Conservation (phyloP, 164 flowering plant genomes). For the Vitis labrusca region DNA sequence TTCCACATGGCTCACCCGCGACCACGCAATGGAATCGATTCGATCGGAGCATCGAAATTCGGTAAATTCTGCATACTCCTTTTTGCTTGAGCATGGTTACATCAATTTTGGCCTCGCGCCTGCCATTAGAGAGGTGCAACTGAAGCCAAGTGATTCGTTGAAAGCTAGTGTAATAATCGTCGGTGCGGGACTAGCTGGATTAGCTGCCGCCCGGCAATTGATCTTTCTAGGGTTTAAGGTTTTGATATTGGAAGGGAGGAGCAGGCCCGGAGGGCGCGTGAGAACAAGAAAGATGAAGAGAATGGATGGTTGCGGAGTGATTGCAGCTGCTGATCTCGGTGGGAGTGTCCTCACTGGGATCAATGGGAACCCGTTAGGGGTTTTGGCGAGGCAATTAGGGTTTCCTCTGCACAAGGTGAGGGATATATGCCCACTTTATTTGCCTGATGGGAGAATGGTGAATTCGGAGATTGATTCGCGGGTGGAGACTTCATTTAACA, state of each 20-base stretch:
- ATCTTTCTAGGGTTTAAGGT: conserved; percentile 78
- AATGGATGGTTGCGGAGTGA: conserved; percentile 64
- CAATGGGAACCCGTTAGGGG: conserved; percentile 96
- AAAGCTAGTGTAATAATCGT: conserved; percentile 59
- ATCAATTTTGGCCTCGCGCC: conserved; percentile 86
- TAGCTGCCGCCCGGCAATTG: conserved; percentile 85
- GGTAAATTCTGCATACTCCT: conserved; percentile 63
- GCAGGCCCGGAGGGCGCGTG: conserved; percentile 87
- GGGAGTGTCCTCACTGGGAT: conserved; percentile 97
- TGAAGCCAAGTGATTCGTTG: conserved; percentile 31
- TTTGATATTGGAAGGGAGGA: conserved; percentile 79
- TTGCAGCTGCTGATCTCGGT: conserved; percentile 88
- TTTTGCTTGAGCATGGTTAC: conserved; percentile 79
- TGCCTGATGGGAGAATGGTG: conserved; percentile 81
- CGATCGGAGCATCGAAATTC: conserved; percentile 63
- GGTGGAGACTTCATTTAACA: conserved; percentile 77
- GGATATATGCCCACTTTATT: conserved; percentile 88
- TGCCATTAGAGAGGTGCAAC: conserved; percentile 48
- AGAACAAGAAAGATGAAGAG: conserved; percentile 39
- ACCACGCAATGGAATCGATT: conserved; percentile 66
- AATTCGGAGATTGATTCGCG: conserved; percentile 74
- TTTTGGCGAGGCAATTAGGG: conserved; percentile 84
- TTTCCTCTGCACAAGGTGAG: conserved; percentile 96
- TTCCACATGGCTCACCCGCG: conserved; percentile 62
- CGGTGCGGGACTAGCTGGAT: conserved; percentile 88